Conservation (phyloP, 2,329 filamentous ascomycete genomes). For the Microdochium paspali region DNA sequence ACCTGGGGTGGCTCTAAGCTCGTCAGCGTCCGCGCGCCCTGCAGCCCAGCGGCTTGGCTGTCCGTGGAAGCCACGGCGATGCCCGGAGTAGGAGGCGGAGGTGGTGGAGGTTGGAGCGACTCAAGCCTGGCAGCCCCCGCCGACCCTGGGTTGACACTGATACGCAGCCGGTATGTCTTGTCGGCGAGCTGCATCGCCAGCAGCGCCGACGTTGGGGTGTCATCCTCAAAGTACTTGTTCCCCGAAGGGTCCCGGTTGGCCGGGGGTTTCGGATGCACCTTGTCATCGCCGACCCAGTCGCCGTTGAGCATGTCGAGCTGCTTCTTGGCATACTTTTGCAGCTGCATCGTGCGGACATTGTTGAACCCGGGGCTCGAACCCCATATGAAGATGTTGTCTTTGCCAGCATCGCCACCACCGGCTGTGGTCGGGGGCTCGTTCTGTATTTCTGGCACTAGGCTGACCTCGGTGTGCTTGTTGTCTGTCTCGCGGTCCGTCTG, state of each 20-base stretch:
- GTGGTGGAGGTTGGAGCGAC: neutral
- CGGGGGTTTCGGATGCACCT: too few species aligned
- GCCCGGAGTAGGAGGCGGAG: too few species aligned
- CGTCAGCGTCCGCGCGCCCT: too few species aligned
- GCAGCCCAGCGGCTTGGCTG: too few species aligned
- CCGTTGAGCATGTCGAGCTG: neutral
- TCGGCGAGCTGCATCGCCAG: slow-evolving; percentile 13
- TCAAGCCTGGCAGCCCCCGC: neutral
- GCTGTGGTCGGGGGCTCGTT: too few species aligned
- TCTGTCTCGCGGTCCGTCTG: slow-evolving; percentile 4
- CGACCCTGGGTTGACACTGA: neutral
- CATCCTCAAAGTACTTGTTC: neutral
- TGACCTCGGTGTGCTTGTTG: slow-evolving; percentile 2
- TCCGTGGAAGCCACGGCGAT: too few species aligned
- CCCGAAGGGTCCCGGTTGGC: neutral
- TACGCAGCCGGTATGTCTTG: slow-evolving; percentile 7
- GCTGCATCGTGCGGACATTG: neutral
- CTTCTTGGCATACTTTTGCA: slow-evolving; percentile 3
- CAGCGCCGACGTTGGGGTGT: slow-evolving; percentile 6
- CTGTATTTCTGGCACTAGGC: neutral
- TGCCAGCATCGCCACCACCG: neutral
- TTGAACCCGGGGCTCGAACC: too few species aligned
- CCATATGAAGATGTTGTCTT: neutral
- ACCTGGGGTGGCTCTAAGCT: too few species aligned
- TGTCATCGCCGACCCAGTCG: too few species aligned